Evolutionary conservation across 192 early-diverging fungal genomes (phyloP), one percentile per base, ranked within the genome.

Genomic region (Chytriomyces sp.): DNA sequence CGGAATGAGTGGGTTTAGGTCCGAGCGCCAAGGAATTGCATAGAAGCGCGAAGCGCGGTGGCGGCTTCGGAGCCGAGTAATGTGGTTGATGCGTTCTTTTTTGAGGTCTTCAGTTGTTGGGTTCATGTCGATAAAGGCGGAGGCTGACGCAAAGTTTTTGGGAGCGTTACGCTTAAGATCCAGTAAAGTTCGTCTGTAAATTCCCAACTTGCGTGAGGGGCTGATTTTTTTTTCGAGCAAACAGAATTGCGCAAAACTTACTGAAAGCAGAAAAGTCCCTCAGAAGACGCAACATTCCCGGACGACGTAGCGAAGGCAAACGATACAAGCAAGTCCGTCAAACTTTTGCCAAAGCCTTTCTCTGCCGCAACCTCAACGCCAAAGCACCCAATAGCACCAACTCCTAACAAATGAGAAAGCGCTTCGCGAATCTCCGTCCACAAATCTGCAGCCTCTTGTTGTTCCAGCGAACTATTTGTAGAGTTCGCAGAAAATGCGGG

Each of bases 231-330:
- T 57, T 57, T 20, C 13, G 20, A 57, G 53, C 16, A 0, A n/a
- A 20, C 53, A n/a, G 53, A 20, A n/a, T 57, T 57, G n/a, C 28
- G 45, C 60, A 28, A 9, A 60, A 60, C 61, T 65, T 44, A 79
- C 78, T 79, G 78, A 45, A 79, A 79, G 60, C 78, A 72, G 47
- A 73, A 79, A 16, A 79, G 45, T n/a, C 61, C 48, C 7, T 79
- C 78, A 35, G 35, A 35, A 35, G 35, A 35, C 35, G 35, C 35
- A 35, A 35, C 35, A 35, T 35, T 35, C 64, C 64, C 53, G 9
- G 47, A 28, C 44, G 13, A 20, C 45, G 18, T n/a, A 9, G 43
- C 18, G 9, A 13, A 63, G 23, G 69, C 77, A 28, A 63, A 26
- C 20, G 68, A 16, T 18, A 77, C 44, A 43, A 47, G 8, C 68